Base-by-base conservation (phyloP, 371 early-diverging fungal species). In the Sporodiniella umbellata region DNA sequence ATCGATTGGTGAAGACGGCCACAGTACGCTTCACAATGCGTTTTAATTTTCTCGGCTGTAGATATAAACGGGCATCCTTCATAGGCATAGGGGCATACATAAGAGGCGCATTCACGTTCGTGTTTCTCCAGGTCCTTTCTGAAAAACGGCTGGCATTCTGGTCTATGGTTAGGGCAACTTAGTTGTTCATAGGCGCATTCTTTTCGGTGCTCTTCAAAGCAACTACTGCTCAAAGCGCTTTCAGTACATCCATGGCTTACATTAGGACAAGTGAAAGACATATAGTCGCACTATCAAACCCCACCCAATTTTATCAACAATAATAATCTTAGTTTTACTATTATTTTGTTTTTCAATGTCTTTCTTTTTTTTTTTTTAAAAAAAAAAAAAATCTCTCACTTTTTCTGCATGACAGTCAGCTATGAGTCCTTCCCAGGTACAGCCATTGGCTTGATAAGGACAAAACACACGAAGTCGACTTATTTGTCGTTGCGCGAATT, bases 401-500 rank as follows among this genome's bases (percentile, higher is more conserved):
- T 72, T 51, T 15, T 53, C 30, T 21, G 52, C 38, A 33, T 77
- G 78, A 7, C 63, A 48, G 35, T 73, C 74, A 14, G 64, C 64
- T 8, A 61, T 51, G 5, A 70, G 38, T 2, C 78, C 78, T 37
- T 67, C 64, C 72, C 72, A 77, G 11, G 61, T 30, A 58, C 78
- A 77, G 0, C 78, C 78, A 18, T 46, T 51, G 4, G 44, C 45
- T n/a, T 62, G 45, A 52, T 65, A 58, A 12, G 42, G 37, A 56
- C 78, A 77, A 46, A 60, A 48, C 14, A 68, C 54, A 33, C 71
- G 62, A 33, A 77, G 56, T 22, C 78, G 51, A 18, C 72, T 61
- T 33, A 77, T 60, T 45, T 73, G 78, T 31, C 78, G 58, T 31
- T 58, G 48, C 8, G 67, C 78, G 51, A 77, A 77, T 39, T 77